Evolutionary conservation across 768 basidiomycete genomes (phyloP).

Genomic region (Boletus rex-veris): DNA sequence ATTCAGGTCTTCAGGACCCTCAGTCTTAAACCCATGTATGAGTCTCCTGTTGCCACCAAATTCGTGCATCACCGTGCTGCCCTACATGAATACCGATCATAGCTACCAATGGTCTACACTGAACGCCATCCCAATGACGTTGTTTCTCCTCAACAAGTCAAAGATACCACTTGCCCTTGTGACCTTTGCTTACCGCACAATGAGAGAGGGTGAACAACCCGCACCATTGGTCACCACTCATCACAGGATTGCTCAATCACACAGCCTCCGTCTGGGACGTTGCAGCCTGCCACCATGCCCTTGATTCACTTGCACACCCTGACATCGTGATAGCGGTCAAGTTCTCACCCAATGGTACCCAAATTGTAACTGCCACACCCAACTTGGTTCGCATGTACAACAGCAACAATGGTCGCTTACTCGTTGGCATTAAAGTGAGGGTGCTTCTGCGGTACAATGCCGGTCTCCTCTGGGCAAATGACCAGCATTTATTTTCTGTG

Average conservation of each 20-base stretch:
- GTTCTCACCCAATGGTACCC: background rate
- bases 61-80: too few species aligned
- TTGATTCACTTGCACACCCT: background rate
- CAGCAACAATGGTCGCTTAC: background rate
- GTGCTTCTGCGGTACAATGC: background rate
- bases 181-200: too few species aligned
- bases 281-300: background rate
- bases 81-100: too few species aligned
- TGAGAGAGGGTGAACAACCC: too few species aligned
- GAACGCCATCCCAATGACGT: too few species aligned
- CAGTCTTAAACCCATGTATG: too few species aligned
- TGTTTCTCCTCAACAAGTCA: too few species aligned
- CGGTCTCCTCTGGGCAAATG: slow-evolving; percentile 4
- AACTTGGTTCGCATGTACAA: background rate
- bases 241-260: background rate
- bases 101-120: too few species aligned
- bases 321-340: background rate
- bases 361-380: slow-evolving; percentile 1
- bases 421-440: background rate
- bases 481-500: background rate
- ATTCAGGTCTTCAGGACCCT: too few species aligned
- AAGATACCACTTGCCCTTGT: too few species aligned
- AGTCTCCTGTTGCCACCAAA: too few species aligned
- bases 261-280: background rate
- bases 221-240: too few species aligned